These are phyloP conservation scores for Perkinsus olseni DNA, from an alignment of 169 alveolate species.

Conservation along the genomic window DNA sequence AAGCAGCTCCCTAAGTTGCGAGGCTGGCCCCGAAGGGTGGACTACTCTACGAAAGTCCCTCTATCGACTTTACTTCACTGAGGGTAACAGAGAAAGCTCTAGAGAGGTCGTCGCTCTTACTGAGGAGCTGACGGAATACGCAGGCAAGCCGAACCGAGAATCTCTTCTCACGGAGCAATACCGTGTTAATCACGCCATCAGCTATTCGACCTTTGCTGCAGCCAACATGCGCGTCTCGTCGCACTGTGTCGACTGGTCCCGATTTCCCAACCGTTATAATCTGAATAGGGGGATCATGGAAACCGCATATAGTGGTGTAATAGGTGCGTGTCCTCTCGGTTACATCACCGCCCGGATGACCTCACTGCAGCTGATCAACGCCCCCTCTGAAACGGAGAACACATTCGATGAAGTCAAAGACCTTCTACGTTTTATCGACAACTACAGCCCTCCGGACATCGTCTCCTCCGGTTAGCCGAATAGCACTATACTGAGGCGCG, in stretches of 20 bases:
- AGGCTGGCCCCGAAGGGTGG: background rate
- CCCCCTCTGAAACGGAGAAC: too few species aligned
- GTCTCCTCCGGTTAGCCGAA: background rate
- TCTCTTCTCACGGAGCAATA: too few species aligned
- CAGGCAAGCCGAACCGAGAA: too few species aligned
- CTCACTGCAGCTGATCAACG: background rate
- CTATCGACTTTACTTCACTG: background rate
- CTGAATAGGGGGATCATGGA: too few species aligned
- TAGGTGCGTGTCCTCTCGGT: background rate
- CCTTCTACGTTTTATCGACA: background rate
- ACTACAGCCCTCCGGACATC: background rate
- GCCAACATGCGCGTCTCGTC: too few species aligned
- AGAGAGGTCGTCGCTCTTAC: background rate
- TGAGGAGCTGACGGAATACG: background rate
- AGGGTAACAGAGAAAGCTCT: background rate
- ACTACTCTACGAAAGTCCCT: background rate
- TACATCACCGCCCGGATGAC: background rate
- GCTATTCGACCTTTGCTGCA: background rate
- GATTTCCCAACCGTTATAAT: too few species aligned
- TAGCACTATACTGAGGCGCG: background rate
- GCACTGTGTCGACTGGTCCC: too few species aligned
- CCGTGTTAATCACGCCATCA: background rate
- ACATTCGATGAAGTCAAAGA: background rate
- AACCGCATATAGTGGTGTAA: too few species aligned
- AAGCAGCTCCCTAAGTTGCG: background rate